These are phyloP conservation scores for Gnomoniopsis sp. DNA, from an alignment of 2,329 filamentous ascomycete species.

Conservation along the genomic window DNA sequence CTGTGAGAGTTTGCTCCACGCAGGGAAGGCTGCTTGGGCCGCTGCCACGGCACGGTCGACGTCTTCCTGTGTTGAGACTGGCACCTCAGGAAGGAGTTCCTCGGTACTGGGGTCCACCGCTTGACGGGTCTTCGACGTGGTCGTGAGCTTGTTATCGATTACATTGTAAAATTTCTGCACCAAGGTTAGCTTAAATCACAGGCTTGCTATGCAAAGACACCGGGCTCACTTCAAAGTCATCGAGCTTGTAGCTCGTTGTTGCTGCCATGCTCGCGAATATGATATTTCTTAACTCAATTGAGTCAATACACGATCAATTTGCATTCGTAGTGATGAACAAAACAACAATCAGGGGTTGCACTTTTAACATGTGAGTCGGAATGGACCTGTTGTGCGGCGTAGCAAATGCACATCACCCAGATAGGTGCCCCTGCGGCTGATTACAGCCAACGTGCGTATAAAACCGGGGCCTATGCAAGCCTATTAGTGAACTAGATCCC, in stretches of 20 bases:
- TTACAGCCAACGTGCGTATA: no score
- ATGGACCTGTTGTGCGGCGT: no score
- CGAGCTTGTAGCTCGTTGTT: neutral
- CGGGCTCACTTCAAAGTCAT: conserved; percentile 8
- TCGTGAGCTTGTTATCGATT: conserved; percentile 22
- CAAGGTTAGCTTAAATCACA: neutral
- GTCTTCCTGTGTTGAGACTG: conserved; percentile 34
- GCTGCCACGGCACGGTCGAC: conserved; percentile 35
- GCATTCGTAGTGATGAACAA: no score
- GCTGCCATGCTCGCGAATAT: no score
- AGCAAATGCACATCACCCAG: no score
- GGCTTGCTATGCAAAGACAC: neutral
- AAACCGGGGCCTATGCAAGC: no score
- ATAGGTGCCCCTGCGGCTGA: no score
- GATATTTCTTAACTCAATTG: no score
- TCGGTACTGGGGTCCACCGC: conserved; percentile 33
- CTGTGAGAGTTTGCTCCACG: conserved; percentile 34
- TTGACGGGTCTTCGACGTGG: conserved; percentile 23
- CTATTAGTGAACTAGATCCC: no score
- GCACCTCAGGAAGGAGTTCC: conserved; percentile 31
- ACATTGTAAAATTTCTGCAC: conserved; percentile 22
- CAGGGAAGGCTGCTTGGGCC: conserved; percentile 32
- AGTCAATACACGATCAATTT: no score
- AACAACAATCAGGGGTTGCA: no score
- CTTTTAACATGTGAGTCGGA: no score